Evolutionary conservation across 169 alveolate genomes (phyloP), one percentile per base, ranked within the genome.

Genomic region (Eimeria brunetti): DNA sequence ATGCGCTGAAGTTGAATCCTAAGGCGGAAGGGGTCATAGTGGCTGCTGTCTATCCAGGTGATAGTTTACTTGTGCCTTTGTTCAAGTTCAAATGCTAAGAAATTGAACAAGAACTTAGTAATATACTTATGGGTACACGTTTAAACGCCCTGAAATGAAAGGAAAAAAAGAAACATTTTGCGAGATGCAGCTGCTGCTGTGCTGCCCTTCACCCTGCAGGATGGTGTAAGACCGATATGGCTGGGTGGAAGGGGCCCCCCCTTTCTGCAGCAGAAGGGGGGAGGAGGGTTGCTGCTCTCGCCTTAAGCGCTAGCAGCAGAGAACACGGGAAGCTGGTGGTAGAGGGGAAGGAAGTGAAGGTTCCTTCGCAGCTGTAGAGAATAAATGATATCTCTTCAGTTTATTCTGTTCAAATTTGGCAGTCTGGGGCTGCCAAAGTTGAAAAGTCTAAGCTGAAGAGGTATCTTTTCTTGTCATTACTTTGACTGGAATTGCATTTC

Each of bases 211-310:
- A 27, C n/a, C 24, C n/a, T 49, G 4, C 90, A 91, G 95, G 95
- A 22, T 91, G 95, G 95, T 91, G 95, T 67, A 78, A 80, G 80
- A 80, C 95, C 9, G 91, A 91, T 18, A 78, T 91, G 95, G 95
- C 95, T 0, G 95, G 95, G 12, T 78, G 90, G 91, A 60, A 91
- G 85, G 58, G 14, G 8, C 95, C 95, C 14, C 95, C 91, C 30
- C 73, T 91, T 76, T 67, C 89, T 51, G 91, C 95, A 3, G 95
- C 85, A 46, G 95, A 91, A 6, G 95, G 95, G 44, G 91, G 90
- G 6, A 73, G 27, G 14, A n/a, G 9, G 24, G 75, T 78, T 11
- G 95, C 60, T 38, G 49, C 58, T 2, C 71, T 91, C 16, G 62
- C 73, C 27, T 76, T 91, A 30, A 14, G 60, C 24, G 91, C 78